phyloP scores from a whole-genome alignment of 2,329 filamentous ascomycete species.

The Aspergillus ochraceoroseus region DNA sequence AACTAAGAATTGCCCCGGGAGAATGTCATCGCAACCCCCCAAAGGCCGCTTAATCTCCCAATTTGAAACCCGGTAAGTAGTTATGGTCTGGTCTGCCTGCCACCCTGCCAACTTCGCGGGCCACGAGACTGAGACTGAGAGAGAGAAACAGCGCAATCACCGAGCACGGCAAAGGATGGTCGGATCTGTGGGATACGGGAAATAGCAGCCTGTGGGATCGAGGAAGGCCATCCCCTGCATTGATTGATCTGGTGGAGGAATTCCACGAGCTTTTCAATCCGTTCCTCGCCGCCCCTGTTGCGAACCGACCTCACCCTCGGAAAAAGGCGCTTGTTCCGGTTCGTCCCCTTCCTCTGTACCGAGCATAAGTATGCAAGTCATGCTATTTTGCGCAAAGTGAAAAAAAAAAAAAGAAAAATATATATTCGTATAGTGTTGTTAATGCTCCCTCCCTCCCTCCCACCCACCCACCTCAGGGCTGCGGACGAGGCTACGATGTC shows the following conservation, averaged over 20 bases:
- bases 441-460: not conserved
- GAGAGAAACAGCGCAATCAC: not conserved
- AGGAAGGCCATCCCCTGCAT: constrained; percentile 28
- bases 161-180: constrained; percentile 14
- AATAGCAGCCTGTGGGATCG: constrained; percentile 32
- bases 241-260: constrained; percentile 29
- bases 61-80: constrained; percentile 4
- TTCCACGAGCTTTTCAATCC: constrained; percentile 18
- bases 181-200: constrained; percentile 24
- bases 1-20: too few species aligned
- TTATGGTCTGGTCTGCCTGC: too few species aligned
- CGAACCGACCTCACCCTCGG: constrained; percentile 6
- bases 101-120: not conserved
- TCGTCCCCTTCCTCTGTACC: not conserved
- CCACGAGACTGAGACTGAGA: too few species aligned
- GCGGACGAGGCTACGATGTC: constrained; percentile 34
- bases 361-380: not conserved
- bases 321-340: constrained; percentile 32
- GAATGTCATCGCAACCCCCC: not conserved
- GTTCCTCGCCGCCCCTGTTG: constrained; percentile 8
- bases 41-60: constrained; percentile 9
- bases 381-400: too few species aligned
- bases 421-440: not conserved
- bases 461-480: constrained; percentile 22
- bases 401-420: too few species aligned